These are phyloP conservation scores for Castanopsis chinensis DNA, from an alignment of 306 rosid species.

Conservation along the genomic window DNA sequence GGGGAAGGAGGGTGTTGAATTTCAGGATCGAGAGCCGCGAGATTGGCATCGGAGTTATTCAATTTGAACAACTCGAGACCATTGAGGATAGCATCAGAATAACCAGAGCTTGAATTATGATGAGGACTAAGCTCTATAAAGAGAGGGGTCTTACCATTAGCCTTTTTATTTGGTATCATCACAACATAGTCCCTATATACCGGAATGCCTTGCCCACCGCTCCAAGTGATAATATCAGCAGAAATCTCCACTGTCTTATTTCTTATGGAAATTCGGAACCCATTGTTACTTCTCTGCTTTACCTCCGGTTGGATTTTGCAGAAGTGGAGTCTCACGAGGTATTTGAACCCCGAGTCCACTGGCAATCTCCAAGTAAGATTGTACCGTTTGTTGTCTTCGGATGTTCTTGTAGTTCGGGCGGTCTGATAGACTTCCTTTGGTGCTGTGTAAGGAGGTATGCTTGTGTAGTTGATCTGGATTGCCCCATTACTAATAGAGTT, in stretches of 20 bases:
- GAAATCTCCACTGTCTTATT: neutral
- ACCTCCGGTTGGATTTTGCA: constrained; percentile 4
- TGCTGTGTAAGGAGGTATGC: constrained; percentile 1
- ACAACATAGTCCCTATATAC: neutral
- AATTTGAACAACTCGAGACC: constrained; percentile 34
- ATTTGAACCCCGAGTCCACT: constrained; percentile 16
- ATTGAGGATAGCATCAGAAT: constrained; percentile 6
- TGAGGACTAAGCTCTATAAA: constrained; percentile 10
- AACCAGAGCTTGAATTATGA: neutral
- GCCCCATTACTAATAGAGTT: too few species aligned
- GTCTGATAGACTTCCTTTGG: constrained; percentile 18
- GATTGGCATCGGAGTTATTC: neutral
- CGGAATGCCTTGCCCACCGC: constrained; percentile 6
- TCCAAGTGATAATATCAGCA: neutral
- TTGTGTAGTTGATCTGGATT: neutral
- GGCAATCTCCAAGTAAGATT: constrained; percentile 32
- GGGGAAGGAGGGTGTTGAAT: neutral
- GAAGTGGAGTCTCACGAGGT: constrained; percentile 37
- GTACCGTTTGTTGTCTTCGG: neutral
- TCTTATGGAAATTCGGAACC: constrained; percentile 8
- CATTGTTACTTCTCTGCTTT: neutral
- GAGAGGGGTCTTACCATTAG: neutral
- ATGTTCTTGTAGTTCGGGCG: too few species aligned
- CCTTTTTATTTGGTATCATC: neutral
- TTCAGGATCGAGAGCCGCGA: too few species aligned